Conservation (phyloP, 2,329 filamentous ascomycete genomes). For the Cercospora sojina region DNA sequence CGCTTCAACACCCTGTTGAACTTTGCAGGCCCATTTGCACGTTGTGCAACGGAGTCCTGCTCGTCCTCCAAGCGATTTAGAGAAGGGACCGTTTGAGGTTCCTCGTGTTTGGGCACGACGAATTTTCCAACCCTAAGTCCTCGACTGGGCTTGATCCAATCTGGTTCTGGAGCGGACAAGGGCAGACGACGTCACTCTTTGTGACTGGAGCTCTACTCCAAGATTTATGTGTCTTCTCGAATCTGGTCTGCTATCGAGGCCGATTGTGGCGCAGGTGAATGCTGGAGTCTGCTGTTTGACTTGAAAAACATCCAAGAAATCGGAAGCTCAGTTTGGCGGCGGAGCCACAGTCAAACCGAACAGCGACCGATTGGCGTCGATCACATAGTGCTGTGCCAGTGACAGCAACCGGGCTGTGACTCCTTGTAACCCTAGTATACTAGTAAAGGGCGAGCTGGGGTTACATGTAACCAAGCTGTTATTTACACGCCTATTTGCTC, state of each 20-base stretch:
- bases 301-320: neutral
- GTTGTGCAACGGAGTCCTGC: neutral
- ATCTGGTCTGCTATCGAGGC: neutral
- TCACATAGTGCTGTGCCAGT: too few species aligned
- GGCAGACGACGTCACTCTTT: neutral
- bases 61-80: neutral
- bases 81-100: neutral
- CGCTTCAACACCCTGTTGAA: neutral
- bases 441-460: too few species aligned
- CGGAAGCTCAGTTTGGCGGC: neutral
- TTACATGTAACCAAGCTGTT: too few species aligned
- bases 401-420: too few species aligned
- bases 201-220: neutral
- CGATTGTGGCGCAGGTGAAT: neutral
- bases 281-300: neutral
- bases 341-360: neutral
- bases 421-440: too few species aligned
- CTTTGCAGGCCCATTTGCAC: neutral
- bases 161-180: too few species aligned
- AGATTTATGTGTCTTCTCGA: neutral
- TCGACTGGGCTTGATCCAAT: too few species aligned
- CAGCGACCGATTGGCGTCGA: neutral
- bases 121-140: neutral
- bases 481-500: too few species aligned
- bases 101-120: neutral